Base-by-base conservation (phyloP, 768 basidiomycete genomes). In the Fomitopsis serialis region DNA sequence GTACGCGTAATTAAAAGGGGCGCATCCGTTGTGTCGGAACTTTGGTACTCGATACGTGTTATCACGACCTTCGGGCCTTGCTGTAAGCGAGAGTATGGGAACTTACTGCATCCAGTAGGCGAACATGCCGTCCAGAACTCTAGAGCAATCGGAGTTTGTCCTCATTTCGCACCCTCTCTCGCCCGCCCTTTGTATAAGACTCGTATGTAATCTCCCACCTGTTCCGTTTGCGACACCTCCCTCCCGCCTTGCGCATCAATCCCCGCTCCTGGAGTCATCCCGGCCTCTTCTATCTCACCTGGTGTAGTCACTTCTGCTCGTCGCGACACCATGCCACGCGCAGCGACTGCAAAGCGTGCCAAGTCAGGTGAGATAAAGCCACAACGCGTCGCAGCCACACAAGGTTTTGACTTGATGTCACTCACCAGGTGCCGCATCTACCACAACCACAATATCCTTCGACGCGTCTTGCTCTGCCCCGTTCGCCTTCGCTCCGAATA, bases 401-500 rank as follows among this genome's bases (percentile, higher is more conserved):
- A 10, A 45, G 37, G 37, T 45, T n/a, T 21, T 29, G 23, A 45
- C 44, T n/a, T 44, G 44, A 45, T 19, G 19, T 9, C n/a, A 47
- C 13, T 19, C 19, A 45, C 37, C 27, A 52, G 42, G 27, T 53
- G 40, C 32, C 53, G 50, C 51, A 45, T 46, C 46, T 12, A 22
- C n/a, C 48, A 25, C 43, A 55, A 47, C 55, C 53, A 57, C 52
- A 36, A 42, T 45, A 51, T 42, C 59, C n/a, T 13, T 43, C 34
- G 48, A 48, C 42, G 32, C 53, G 24, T 22, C 55, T 10, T 49
- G 49, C 37, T 66, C 64, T 32, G 72, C 67, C 52, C 67, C 68
- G 54, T 73, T 84, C 63, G 76, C 79, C 23, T 87, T 86, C 63
- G 77, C 77, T 43, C 76, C 81, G 54, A 80, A 76, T 52, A 61